Evolutionary conservation across 73 alveolate genomes (phyloP), one percentile per base, ranked within the genome.

Genomic region (Uronychia binucleata): DNA sequence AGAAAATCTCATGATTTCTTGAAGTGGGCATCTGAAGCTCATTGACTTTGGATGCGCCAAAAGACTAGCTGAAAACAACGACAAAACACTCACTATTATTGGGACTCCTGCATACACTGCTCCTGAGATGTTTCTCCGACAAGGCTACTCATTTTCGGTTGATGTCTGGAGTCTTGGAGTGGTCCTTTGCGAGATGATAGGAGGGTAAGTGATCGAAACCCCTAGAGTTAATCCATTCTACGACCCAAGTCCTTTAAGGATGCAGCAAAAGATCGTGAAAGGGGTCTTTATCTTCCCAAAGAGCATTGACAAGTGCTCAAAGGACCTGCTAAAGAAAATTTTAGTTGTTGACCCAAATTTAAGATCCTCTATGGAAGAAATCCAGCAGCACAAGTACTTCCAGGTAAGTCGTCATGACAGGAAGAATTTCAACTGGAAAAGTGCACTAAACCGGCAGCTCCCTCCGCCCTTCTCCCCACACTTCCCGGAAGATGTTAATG

Each of bases 91-190:
- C 82, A 86, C 92, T 28, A 33, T 86, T 14, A 75, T 86, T 58
- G 92, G 92, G 26, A 79, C 81, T 0, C 77, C 82, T 33, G 75
- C 25, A 29, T 82, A 82, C 59, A 26, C 46, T 25, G 89, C 92
- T 0, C 92, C 92, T 1, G 89, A 86, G 78, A 78, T 79, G 29
- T 28, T 57, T 30, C 14, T 31, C 19, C 58, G 77, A 0, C 19
- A 86, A 11, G 67, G 67, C 5, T 46, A 46, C 19, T 46, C 67
- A 46, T 46, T 46, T 19, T 11, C 5, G 19, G 82, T 78, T 58
- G 94, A 88, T 83, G 60, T 88, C 26, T 88, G 94, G 94, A 58
- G 85, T 5, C 78, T 87, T 74, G 94, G 88, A 0, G 91, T 88
- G 32, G 60, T 88, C 0, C 46, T 88, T 11, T 77, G 88, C 32